Base-by-base conservation (phyloP, 129 eudicot species). In the Escallonia rubra region DNA sequence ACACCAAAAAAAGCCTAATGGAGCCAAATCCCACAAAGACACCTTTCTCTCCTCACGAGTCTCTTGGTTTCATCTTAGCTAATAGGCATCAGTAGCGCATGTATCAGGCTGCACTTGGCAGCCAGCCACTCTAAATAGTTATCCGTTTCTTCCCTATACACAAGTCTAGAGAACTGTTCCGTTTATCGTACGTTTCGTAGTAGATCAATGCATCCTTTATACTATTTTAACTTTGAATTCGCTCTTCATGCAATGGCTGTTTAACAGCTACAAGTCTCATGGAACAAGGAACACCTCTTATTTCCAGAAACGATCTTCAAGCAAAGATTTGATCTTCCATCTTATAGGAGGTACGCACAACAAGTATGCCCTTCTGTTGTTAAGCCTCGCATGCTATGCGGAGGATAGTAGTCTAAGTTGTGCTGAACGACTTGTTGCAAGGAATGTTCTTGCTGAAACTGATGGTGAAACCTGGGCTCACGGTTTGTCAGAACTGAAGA, bases 301-400 rank as follows among this genome's bases (percentile, higher is more conserved):
- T 13, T 72, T 50, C 63, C 66, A 66, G 81, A 79, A 65, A 15
- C 44, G 58, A 71, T 79, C 76, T 69, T 86, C 16, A 86, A 75
- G 62, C 78, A 65, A 72, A 81, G 80, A 74, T 78, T 78, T 78
- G 77, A 74, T 59, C 89, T 88, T 82, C 84, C 84, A 62, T 86
- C 90, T 63, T 83, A 68, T 77, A 53, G 9, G 61, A 82, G 88
- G 94, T 91, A 66, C 51, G 60, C 12, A 43, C 41, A 47, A 55
- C 49, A 66, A 49, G 41, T 61, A 42, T 14, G 45, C 34, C 13
- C 69, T 75, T 66, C 15, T 43, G n/a, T 46, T 13, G 59, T 49
- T 44, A 51, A 46, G 66, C 43, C 44, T 34, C 46, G n/a, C 49
- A 40, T 65, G 10, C 41, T 68, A 42, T 68, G n/a, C 41, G 34